A percentile compares a stretch with the other conserved stretches of the same genome.
Conservation (phyloP, 2,329 filamentous ascomycete species). For the Pseudogymnoascus sp. region DNA sequence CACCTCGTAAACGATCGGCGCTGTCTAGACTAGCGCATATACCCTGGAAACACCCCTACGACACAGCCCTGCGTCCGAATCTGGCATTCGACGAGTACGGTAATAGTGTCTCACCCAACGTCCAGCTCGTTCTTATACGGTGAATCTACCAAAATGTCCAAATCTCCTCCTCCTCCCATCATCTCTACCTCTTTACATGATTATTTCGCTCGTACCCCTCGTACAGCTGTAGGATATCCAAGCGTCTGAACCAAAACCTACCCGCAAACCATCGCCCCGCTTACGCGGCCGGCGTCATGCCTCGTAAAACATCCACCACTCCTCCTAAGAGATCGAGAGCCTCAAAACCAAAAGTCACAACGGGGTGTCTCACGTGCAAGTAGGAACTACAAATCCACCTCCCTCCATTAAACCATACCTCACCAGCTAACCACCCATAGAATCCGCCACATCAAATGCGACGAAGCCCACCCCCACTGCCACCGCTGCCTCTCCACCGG, state of each 20-base stretch:
- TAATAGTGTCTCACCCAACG: background rate
- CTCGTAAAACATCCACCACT: background rate
- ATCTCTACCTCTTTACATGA: background rate
- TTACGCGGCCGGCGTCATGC: background rate
- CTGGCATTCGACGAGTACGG: background rate
- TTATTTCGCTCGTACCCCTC: background rate
- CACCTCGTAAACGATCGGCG: background rate
- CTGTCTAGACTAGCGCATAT: background rate
- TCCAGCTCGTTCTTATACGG: background rate
- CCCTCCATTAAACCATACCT: too few species aligned
- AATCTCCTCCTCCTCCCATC: background rate
- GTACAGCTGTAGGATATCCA: background rate
- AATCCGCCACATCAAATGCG: slow-evolving; percentile 34
- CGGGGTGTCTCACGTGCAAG: slow-evolving; percentile 62
- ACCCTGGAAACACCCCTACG: background rate
- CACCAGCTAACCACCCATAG: slow-evolving; percentile 30
- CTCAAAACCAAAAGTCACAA: slow-evolving; percentile 50
- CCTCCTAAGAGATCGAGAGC: slow-evolving; percentile 21
- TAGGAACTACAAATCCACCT: too few species aligned
- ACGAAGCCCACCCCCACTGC: slow-evolving; percentile 18
- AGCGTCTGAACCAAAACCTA: background rate
- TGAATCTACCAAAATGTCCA: background rate
- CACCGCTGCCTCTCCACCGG: slow-evolving; percentile 19
- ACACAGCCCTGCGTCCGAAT: background rate
- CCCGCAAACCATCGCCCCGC: background rate